Conservation (phyloP, 1,284 basidiomycete genomes). For the Tilletiaria anomala region DNA sequence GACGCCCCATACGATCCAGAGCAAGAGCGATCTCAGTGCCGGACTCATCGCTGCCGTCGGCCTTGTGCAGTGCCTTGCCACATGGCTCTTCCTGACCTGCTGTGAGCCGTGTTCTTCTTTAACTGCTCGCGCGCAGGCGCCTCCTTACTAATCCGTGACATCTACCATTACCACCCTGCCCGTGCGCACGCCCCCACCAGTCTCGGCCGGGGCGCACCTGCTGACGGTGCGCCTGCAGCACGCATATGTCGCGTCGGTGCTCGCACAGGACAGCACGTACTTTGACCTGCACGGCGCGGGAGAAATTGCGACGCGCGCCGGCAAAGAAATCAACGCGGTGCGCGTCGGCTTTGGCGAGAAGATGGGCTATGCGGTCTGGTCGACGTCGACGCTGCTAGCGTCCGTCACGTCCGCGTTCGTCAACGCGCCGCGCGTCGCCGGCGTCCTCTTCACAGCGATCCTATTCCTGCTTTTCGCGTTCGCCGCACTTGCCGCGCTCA, state of each 20-base stretch:
- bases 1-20: constrained; percentile 10
- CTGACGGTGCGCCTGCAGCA: constrained; percentile 38
- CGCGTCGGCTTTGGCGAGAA: constrained; percentile 42
- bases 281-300: constrained; percentile 42
- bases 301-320: constrained; percentile 40
- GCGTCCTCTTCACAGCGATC: constrained; percentile 41
- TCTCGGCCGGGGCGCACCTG: constrained; percentile 36
- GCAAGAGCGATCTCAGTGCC: constrained; percentile 22
- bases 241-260: constrained; percentile 40
- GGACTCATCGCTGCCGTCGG: constrained; percentile 40
- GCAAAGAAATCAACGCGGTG: constrained; percentile 41
- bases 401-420: constrained; percentile 40
- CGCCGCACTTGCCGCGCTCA: constrained; percentile 27
- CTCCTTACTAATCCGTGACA: too few species aligned
- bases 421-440: constrained; percentile 39
- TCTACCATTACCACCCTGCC: too few species aligned
- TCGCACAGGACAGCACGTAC: constrained; percentile 42
- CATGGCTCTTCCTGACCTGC: constrained; percentile 29
- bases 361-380: constrained; percentile 40
- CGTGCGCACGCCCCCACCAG: too few species aligned
- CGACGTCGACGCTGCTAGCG: constrained; percentile 31
- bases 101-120: too few species aligned
- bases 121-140: too few species aligned
- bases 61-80: constrained; percentile 23
- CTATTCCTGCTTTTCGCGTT: constrained; percentile 39